Evolutionary conservation across 2,329 filamentous ascomycete genomes (phyloP).

Genomic region (Lachnellula occidentalis): DNA sequence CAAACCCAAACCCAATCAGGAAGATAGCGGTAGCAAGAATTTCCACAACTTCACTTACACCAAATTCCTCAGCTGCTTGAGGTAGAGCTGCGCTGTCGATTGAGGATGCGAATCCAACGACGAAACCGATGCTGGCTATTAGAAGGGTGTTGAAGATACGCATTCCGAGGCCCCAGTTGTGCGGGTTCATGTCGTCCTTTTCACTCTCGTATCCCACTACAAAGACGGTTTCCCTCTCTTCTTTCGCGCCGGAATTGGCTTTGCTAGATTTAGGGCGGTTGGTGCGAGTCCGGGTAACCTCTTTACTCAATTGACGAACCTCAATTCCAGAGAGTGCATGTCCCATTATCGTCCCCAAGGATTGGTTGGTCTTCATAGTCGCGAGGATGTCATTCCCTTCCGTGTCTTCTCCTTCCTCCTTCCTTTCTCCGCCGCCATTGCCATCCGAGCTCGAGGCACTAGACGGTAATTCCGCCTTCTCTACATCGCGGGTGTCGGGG

Average conservation of each 20-base stretch:
- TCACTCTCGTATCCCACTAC: constrained; percentile 37
- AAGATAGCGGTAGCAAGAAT: constrained; percentile 41
- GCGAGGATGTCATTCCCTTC: constrained; percentile 2
- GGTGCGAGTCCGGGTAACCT: constrained; percentile 14
- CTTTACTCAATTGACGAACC: constrained; percentile 16
- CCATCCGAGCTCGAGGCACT: neutral
- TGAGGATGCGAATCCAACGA: constrained; percentile 45
- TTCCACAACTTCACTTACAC: constrained; percentile 45
- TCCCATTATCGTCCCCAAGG: constrained; percentile 19
- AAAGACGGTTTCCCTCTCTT: constrained; percentile 29
- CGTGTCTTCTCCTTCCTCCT: constrained; percentile 4
- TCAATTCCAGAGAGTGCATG: constrained; percentile 20
- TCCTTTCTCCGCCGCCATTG: neutral
- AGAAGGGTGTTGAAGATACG: constrained; percentile 37
- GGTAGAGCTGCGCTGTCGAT: constrained; percentile 46
- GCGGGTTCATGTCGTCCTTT: constrained; percentile 35
- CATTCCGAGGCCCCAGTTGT: constrained; percentile 33
- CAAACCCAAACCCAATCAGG: constrained; percentile 34
- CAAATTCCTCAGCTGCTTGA: constrained; percentile 40
- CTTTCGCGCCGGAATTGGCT: neutral
- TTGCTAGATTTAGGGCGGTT: neutral
- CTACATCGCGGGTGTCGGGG: constrained; percentile 13
- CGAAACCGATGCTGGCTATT: constrained; percentile 43
- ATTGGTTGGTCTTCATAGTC: constrained; percentile 6
- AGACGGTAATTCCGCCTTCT: constrained; percentile 13